These are phyloP conservation scores for Apiotrichum laibachii DNA, from an alignment of 1,284 basidiomycete genomes.

Conservation along the genomic window DNA sequence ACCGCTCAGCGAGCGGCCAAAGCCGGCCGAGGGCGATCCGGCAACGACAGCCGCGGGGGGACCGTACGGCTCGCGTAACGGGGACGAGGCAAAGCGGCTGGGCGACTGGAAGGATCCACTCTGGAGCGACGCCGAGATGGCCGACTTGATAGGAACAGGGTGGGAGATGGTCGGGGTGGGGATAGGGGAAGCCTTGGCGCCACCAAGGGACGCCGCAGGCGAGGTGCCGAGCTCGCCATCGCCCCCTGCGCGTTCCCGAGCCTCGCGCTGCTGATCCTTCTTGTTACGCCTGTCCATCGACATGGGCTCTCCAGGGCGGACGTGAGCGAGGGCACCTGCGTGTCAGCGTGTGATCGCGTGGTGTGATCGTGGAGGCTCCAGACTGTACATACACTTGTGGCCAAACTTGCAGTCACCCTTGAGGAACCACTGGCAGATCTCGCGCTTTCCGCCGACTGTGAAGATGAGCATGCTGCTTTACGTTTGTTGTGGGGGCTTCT, in stretches of 20 bases:
- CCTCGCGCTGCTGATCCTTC: constrained; percentile 80
- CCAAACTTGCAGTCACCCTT: constrained; percentile 93
- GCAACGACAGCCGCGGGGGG: constrained; percentile 37
- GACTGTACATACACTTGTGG: constrained; percentile 73
- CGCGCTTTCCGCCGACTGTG: constrained; percentile 74
- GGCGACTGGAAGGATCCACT: constrained; percentile 23
- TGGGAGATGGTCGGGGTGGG: constrained; percentile 19
- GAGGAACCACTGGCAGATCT: constrained; percentile 86
- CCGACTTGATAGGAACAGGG: constrained; percentile 47
- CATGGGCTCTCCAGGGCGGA: constrained; percentile 87
- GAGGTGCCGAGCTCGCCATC: constrained; percentile 15
- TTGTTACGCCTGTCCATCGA: constrained; percentile 98
- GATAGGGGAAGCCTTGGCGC: constrained; percentile 5
- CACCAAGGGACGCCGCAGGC: constrained; percentile 5
- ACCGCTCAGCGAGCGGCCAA: constrained; percentile 25
- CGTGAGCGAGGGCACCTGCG: constrained; percentile 73
- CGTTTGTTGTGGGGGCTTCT: background rate
- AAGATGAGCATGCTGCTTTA: constrained; percentile 1
- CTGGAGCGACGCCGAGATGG: constrained; percentile 39
- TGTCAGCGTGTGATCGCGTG: constrained; percentile 8
- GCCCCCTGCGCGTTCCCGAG: constrained; percentile 35
- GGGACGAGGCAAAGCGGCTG: constrained; percentile 34
- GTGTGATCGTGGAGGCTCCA: constrained; percentile 2
- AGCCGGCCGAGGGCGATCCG: constrained; percentile 44
- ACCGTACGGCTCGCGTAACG: constrained; percentile 46